Percentiles rank a stretch among this genome's conserved stretches.
Evolutionary conservation across 805 yeast genomes (phyloP).

Genomic region (Nakazawaea pomicola): DNA sequence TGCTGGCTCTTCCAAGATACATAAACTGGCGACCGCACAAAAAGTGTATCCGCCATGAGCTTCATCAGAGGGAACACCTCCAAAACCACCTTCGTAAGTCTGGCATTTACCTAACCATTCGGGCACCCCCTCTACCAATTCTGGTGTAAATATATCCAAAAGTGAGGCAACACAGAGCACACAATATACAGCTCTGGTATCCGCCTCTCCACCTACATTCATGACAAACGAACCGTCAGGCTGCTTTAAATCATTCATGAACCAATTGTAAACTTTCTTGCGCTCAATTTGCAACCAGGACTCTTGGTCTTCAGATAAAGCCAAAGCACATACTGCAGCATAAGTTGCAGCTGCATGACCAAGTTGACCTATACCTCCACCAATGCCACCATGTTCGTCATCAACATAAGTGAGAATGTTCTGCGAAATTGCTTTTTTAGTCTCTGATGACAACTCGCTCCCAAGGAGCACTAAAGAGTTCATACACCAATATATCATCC

Average conservation of each 20-base stretch:
- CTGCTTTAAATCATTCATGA: constrained; percentile 51
- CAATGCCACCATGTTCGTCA: constrained; percentile 58
- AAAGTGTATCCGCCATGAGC: constrained; percentile 98
- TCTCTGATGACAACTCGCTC: constrained; percentile 20
- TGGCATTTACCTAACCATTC: constrained; percentile 71
- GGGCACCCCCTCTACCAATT: constrained; percentile 45
- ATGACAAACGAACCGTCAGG: constrained; percentile 72
- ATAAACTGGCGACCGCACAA: constrained; percentile 73
- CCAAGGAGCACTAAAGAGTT: constrained; percentile 48
- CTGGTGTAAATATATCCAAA: constrained; percentile 57
- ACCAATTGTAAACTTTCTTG: constrained; percentile 52
- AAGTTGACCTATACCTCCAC: constrained; percentile 79
- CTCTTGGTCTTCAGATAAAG: constrained; percentile 38
- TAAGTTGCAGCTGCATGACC: constrained; percentile 85
- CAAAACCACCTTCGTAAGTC: constrained; percentile 94
- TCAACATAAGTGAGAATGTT: constrained; percentile 27
- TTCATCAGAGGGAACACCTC: constrained; percentile 77
- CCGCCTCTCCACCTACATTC: constrained; percentile 78
- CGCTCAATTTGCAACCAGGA: constrained; percentile 43
- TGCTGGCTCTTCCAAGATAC: constrained; percentile 36
- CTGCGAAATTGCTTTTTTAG: constrained; percentile 24
- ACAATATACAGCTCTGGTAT: constrained; percentile 83
- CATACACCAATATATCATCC: constrained; percentile 84
- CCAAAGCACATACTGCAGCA: constrained; percentile 65
- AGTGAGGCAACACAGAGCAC: constrained; percentile 70